phyloP scores from a whole-genome alignment of 169 alveolate genomes.

The Cryptosporidium ubiquitum region DNA sequence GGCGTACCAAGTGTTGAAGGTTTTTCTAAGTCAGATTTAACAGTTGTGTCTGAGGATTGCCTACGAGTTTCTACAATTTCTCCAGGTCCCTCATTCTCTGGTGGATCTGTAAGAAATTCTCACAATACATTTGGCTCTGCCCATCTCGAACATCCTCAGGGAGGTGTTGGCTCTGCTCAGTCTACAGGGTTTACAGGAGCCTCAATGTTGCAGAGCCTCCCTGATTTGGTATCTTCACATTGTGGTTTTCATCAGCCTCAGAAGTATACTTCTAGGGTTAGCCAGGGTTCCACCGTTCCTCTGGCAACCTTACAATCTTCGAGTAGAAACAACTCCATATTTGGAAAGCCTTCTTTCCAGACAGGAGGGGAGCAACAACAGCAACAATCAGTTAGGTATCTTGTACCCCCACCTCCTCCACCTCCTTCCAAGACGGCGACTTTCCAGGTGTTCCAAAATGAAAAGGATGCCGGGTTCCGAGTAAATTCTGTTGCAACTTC shows the following conservation, averaged over 20 bases:
- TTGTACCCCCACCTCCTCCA: slow-evolving; percentile 68
- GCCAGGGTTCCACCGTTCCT: not conserved
- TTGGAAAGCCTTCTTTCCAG: not conserved
- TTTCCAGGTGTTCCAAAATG: not conserved
- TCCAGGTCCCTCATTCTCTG: not conserved
- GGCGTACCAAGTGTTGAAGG: not conserved
- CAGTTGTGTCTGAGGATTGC: not conserved
- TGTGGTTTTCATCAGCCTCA: not conserved
- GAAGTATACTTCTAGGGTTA: not conserved
- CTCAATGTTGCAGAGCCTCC: not conserved
- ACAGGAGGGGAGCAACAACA: slow-evolving; percentile 12
- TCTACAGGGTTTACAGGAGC: not conserved
- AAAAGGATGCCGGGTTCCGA: slow-evolving; percentile 4
- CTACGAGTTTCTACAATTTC: not conserved
- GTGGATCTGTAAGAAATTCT: not conserved
- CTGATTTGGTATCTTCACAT: not conserved
- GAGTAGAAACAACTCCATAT: not conserved
- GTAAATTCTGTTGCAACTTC: slow-evolving; percentile 57
- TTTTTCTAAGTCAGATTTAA: not conserved
- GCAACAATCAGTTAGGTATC: not conserved
- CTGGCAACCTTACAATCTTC: not conserved
- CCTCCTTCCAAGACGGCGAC: slow-evolving; percentile 5
- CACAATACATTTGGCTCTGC: not conserved
- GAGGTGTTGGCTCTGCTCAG: not conserved
- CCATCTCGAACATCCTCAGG: not conserved